A percentile compares a stretch with the other conserved stretches of the same genome.
Evolutionary conservation across 2,329 filamentous ascomycete species (phyloP).

Genomic region (Alternaria gaisen): DNA sequence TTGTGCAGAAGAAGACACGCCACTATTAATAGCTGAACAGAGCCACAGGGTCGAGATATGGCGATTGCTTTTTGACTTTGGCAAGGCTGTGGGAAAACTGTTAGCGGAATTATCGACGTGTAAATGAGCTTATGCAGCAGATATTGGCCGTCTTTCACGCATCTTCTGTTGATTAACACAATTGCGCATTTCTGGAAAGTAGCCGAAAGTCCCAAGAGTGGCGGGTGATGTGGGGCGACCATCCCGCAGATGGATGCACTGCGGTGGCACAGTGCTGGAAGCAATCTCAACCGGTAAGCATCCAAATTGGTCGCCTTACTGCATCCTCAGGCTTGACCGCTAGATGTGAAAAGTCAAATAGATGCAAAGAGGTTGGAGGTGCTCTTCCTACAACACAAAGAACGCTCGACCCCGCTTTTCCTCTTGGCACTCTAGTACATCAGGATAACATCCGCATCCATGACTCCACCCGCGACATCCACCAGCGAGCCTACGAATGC

Average conservation of each 20-base stretch:
- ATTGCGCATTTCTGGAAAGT: fast-evolving
- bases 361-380: background rate
- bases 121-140: background rate
- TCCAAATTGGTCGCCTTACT: background rate
- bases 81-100: background rate
- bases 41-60: background rate
- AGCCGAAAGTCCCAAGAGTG: too few species aligned
- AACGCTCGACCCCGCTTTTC: background rate
- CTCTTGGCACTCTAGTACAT: background rate
- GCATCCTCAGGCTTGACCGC: background rate
- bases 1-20: background rate
- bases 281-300: background rate
- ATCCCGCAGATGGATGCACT: background rate
- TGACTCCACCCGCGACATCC: background rate
- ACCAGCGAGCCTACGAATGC: background rate
- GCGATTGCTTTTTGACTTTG: background rate
- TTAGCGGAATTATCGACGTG: background rate
- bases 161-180: too few species aligned
- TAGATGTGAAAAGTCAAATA: background rate
- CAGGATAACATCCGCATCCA: background rate
- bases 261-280: too few species aligned
- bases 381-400: background rate
- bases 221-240: background rate
- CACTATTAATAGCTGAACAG: background rate
- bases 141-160: fast-evolving